phyloP scores from a whole-genome alignment of 495 filamentous ascomycete species.

The Lasiosphaeriaceae sp. region DNA sequence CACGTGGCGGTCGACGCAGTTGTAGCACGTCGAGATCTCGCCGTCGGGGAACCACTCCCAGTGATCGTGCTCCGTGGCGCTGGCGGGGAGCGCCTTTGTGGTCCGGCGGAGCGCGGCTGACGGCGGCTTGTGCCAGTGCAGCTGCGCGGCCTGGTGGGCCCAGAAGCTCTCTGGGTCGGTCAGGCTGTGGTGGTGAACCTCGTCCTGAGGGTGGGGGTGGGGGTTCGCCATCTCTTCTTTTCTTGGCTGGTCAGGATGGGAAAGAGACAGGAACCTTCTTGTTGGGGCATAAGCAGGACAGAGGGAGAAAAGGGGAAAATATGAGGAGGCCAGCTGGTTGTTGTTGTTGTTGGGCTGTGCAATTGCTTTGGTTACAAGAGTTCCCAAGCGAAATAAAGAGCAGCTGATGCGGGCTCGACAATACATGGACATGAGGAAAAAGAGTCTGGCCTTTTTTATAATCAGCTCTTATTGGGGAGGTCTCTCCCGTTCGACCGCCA shows the following conservation, averaged over 20 bases:
- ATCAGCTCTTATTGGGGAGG: too few relatives aligned
- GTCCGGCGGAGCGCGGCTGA: conserved; percentile 39
- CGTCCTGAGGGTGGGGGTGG: conserved; percentile 39
- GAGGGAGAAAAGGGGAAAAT: too few relatives aligned
- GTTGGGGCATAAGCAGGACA: too few relatives aligned
- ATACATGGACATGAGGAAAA: too few relatives aligned
- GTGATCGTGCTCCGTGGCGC: conserved; percentile 41
- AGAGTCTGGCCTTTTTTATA: too few relatives aligned
- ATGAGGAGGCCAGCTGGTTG: too few relatives aligned
- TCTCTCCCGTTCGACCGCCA: too few relatives aligned
- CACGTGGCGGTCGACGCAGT: conserved; percentile 88
- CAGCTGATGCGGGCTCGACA: too few relatives aligned
- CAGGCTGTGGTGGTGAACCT: conserved; percentile 51
- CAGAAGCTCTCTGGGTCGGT: conserved; percentile 69
- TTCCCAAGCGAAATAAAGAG: too few relatives aligned
- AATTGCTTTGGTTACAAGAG: too few relatives aligned
- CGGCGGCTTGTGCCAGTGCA: conserved; percentile 78
- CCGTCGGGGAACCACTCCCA: conserved; percentile 92
- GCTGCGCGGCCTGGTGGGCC: conserved; percentile 64
- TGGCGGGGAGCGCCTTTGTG: conserved; percentile 38
- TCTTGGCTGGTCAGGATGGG: too few relatives aligned
- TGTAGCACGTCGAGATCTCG: conserved; percentile 85
- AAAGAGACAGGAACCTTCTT: neutral
- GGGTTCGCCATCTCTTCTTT: neutral
- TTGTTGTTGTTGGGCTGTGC: too few relatives aligned